These are phyloP conservation scores for Bryum argenteum DNA, from an alignment of 225 moss, liverwort and hornwort species.

Conservation along the genomic window DNA sequence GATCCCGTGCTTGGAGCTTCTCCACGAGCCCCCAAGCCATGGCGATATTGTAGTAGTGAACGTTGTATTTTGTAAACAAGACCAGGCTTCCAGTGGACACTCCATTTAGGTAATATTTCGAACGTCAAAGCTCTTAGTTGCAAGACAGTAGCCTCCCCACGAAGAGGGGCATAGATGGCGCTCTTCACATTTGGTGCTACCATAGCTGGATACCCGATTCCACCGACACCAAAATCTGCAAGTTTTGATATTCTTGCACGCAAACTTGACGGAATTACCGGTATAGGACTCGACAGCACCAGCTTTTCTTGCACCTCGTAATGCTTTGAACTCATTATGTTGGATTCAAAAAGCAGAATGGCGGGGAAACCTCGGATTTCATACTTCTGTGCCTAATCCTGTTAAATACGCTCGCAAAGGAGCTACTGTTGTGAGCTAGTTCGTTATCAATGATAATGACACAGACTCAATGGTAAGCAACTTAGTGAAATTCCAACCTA, in stretches of 20 bases:
- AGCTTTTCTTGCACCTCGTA: conserved; percentile 83
- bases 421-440: too few species aligned
- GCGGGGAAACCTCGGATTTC: conserved; percentile 84
- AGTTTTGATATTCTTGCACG: conserved; percentile 79
- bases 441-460: too few species aligned
- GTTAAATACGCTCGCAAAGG: conserved; percentile 35
- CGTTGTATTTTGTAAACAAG: background rate
- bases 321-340: conserved; percentile 71
- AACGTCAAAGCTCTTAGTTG: conserved; percentile 39
- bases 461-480: too few species aligned
- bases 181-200: conserved; percentile 89
- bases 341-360: conserved; percentile 84
- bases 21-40: too few species aligned
- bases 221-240: conserved; percentile 86
- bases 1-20: too few species aligned
- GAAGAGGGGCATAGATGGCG: conserved; percentile 86
- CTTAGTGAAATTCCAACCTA: too few species aligned
- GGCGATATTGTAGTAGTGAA: too few species aligned
- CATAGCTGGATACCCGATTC: conserved; percentile 95
- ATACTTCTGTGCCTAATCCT: conserved; percentile 76
- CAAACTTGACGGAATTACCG: conserved; percentile 24
- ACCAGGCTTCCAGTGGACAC: background rate
- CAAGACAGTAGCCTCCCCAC: conserved; percentile 75
- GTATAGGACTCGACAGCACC: conserved; percentile 82
- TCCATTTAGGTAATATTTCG: conserved; percentile 1